Base-by-base conservation (phyloP, 805 yeast species). In the Kodamaea fukazawae region DNA sequence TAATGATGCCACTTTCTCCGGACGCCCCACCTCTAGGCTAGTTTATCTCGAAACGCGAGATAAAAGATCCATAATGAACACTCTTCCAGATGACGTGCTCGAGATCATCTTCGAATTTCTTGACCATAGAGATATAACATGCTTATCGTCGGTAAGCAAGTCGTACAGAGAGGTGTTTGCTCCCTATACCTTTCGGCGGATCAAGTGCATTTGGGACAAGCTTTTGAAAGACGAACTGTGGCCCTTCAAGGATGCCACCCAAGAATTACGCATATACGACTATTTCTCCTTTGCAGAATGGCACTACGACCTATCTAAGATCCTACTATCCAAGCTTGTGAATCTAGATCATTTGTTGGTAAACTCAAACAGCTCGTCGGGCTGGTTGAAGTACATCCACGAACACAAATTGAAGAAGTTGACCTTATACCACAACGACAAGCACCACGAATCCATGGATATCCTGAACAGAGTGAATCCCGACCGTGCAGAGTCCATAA, bases 341-440 rank as follows among this genome's bases (percentile, higher is more conserved):
- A 20, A 46, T 3, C 52, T 67, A 14, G 36, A 39, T 7, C 49
- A 43, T 12, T 47, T 67, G 7, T 32, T 47, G 4, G 51, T 69
- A n/a, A 63, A 63, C 38, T 51, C 69, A 4, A 52, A 48, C 25
- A 64, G 58, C 40, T 64, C 69, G 40, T 65, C 73, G 2, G 58
- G 65, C 37, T 69, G 75, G 75, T 50, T 69, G 32, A 66, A 66
- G 41, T 68, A 69, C 44, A 46, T 71, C 28, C 22, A 38, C 4
- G 50, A 54, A 28, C 22, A 38, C 13, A 40, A 37, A 7, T 36
- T 68, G 17, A 46, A 33, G 12, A 33, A 42, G 7, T 39, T 68
- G 12, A 49, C 58, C 2, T 45, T 68, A n/a, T 58, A 58, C 45
- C 54, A 51, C 32, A 64, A 61, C 14, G 27, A 41, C 27, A 36